A percentile compares a stretch with the other conserved stretches of the same genome.
Evolutionary conservation across 352 stramenopile genomes (phyloP).

Genomic region (Phytophthora cajani): DNA sequence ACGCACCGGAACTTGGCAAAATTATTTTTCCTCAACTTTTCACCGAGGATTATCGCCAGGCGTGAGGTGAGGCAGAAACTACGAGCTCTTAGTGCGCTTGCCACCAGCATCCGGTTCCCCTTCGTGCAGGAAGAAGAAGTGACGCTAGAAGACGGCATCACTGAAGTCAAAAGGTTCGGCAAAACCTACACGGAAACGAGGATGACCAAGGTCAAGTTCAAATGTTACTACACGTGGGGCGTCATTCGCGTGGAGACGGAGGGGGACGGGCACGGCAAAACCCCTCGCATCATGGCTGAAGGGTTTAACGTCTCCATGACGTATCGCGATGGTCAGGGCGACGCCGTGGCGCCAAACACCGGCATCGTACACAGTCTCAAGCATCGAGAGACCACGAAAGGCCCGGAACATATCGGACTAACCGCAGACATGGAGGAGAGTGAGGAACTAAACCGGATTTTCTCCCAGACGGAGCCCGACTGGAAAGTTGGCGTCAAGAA

Average conservation of each 20-base stretch:
- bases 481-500: constrained; percentile 18
- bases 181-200: constrained; percentile 21
- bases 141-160: constrained; percentile 36
- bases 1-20: constrained; percentile 28
- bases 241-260: constrained; percentile 3
- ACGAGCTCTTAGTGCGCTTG: constrained; percentile 25
- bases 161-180: constrained; percentile 26
- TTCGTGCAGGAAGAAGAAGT: constrained; percentile 36
- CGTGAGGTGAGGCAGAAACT: constrained; percentile 36
- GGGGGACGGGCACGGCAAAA: constrained; percentile 16
- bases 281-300: constrained; percentile 29
- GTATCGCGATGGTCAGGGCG: constrained; percentile 37
- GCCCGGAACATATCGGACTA: constrained; percentile 32
- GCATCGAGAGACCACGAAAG: constrained; percentile 28
- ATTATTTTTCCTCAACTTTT: constrained; percentile 34
- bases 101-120: constrained; percentile 29
- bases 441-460: constrained; percentile 23
- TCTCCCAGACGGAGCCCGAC: constrained; percentile 19
- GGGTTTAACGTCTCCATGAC: constrained; percentile 44
- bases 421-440: constrained; percentile 36
- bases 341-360: constrained; percentile 32
- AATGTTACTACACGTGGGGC: constrained; percentile 36
- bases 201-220: constrained; percentile 35
- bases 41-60: constrained; percentile 14
- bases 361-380: constrained; percentile 28